Evolutionary conservation across 108 stramenopile species (phyloP).

Genomic region (Skeletonema grethae): DNA sequence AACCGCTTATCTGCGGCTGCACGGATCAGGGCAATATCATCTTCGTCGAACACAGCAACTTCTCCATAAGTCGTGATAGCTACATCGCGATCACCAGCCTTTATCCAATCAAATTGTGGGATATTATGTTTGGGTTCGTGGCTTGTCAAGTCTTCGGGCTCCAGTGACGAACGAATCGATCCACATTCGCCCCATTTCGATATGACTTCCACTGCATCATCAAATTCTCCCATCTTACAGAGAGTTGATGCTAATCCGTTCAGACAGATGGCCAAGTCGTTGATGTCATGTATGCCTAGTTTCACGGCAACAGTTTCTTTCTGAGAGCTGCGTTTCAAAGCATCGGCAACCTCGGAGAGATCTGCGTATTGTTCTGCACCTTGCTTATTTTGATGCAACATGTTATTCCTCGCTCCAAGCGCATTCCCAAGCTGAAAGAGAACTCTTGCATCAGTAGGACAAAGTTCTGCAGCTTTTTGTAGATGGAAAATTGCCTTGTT

Average conservation of each 20-base stretch:
- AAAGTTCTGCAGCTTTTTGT: constrained; percentile 23
- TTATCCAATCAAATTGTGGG: constrained; percentile 39
- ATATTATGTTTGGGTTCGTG: constrained; percentile 4
- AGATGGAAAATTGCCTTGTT: constrained; percentile 44
- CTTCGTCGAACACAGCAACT: constrained; percentile 23
- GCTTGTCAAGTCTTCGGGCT: constrained; percentile 21
- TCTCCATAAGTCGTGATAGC: constrained; percentile 35
- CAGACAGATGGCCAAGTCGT: constrained; percentile 36
- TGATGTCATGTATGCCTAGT: constrained; percentile 33
- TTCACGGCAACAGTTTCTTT: constrained; percentile 35
- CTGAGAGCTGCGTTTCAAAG: constrained; percentile 35
- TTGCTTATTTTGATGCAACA: not conserved
- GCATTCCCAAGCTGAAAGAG: constrained; percentile 40
- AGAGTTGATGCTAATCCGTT: constrained; percentile 33
- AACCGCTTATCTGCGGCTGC: constrained; percentile 41
- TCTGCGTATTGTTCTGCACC: constrained; percentile 1
- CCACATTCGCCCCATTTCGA: constrained; percentile 48
- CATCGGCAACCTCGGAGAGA: constrained; percentile 20
- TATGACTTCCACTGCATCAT: constrained; percentile 27
- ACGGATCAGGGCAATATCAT: constrained; percentile 32
- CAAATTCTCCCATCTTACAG: constrained; percentile 43
- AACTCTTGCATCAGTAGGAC: constrained; percentile 42
- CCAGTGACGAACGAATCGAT: constrained; percentile 29
- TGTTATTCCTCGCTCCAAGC: constrained; percentile 20
- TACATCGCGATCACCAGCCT: constrained; percentile 14